Conservation (phyloP, 2,329 filamentous ascomycete genomes). For the Talaromyces sp. region DNA sequence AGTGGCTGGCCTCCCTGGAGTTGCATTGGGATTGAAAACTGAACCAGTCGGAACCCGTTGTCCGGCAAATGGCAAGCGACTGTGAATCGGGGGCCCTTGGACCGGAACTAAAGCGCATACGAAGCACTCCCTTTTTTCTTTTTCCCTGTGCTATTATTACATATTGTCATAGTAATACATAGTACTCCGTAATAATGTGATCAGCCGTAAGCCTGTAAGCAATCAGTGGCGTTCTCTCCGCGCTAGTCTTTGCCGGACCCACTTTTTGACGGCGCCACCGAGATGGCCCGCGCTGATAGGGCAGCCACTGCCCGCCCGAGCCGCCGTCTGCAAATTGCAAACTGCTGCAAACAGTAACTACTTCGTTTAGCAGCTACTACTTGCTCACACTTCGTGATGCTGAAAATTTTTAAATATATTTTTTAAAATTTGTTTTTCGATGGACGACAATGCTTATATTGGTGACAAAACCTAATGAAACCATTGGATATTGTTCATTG, state of each 20-base stretch:
- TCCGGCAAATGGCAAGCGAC: background rate
- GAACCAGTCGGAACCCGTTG: background rate
- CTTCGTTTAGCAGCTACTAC: no score
- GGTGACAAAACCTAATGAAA: background rate
- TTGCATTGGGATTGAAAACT: background rate
- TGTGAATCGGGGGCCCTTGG: background rate
- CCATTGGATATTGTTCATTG: background rate
- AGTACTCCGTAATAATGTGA: no score
- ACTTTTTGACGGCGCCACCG: background rate
- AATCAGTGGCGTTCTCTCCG: background rate
- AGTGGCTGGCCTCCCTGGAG: background rate
- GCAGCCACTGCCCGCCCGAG: background rate
- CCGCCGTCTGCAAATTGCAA: background rate
- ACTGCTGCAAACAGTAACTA: background rate
- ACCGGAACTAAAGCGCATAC: background rate
- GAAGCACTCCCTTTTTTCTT: background rate
- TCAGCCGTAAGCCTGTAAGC: background rate
- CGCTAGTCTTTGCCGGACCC: background rate
- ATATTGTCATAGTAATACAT: no score
- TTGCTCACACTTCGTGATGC: background rate
- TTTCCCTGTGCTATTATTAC: no score
- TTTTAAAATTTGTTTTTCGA: no score
- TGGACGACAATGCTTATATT: background rate
- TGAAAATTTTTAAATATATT: no score
- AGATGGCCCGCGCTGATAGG: background rate